Evolutionary conservation across 1,284 basidiomycete genomes (phyloP).

Genomic region (Inonotus hispidus): DNA sequence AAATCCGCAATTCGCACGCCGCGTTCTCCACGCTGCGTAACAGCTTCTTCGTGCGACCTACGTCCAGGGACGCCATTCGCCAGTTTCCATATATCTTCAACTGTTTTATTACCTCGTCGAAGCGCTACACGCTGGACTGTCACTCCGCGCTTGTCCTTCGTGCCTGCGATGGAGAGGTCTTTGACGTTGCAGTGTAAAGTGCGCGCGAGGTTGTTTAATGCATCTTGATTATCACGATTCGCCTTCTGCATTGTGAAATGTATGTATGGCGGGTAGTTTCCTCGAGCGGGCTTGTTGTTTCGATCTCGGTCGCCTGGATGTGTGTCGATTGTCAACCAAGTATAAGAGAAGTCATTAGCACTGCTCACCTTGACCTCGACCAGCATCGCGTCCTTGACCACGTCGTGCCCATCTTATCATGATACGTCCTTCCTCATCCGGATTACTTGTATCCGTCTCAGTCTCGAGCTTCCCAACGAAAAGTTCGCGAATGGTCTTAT

Average conservation of each 20-base stretch:
- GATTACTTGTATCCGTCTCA: slow-evolving; percentile 58
- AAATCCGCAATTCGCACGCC: slow-evolving; percentile 89
- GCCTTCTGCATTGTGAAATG: slow-evolving; percentile 98
- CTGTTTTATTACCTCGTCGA: slow-evolving; percentile 70
- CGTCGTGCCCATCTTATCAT: slow-evolving; percentile 67
- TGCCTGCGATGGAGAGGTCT: slow-evolving; percentile 88
- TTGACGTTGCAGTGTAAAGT: slow-evolving; percentile 70
- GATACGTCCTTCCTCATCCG: slow-evolving; percentile 64
- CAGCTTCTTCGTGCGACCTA: slow-evolving; percentile 50
- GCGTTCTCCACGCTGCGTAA: slow-evolving; percentile 77
- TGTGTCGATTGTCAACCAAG: not conserved
- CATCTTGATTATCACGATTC: slow-evolving; percentile 96
- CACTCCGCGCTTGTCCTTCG: slow-evolving; percentile 97
- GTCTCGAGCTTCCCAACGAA: slow-evolving; percentile 84
- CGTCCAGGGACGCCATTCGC: slow-evolving; percentile 64
- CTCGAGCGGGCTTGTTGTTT: slow-evolving; percentile 43
- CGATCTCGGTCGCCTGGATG: slow-evolving; percentile 30
- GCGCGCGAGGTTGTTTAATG: slow-evolving; percentile 74
- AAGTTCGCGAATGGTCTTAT: slow-evolving; percentile 74
- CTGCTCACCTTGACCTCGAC: slow-evolving; percentile 39
- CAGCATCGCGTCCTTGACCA: slow-evolving; percentile 38
- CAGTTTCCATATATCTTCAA: slow-evolving; percentile 81
- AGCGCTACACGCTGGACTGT: slow-evolving; percentile 92
- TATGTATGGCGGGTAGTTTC: slow-evolving; percentile 82
- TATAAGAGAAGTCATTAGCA: not conserved